Evolutionary conservation across 2,329 filamentous ascomycete genomes (phyloP), one percentile per base, ranked within the genome.

Genomic region (Paecilomyces fulvus): DNA sequence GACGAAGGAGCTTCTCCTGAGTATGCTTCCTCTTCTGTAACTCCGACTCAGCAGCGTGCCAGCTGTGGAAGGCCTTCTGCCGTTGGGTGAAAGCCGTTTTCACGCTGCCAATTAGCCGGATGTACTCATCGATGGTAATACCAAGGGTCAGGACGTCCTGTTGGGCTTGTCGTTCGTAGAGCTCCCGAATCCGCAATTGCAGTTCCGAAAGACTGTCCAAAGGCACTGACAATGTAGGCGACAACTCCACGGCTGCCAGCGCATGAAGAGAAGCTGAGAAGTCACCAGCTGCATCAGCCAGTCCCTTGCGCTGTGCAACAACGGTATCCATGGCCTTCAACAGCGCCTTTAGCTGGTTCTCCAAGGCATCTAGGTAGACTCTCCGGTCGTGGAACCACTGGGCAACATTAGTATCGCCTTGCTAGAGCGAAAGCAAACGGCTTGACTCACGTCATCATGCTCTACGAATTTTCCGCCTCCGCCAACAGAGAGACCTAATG

Each of bases 101-200:
- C 59, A 97, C 89, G 55, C 89, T 95, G 30, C 91, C 90, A 64
- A 99, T 97, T 49, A 99, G 77, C 4, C 94, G 90, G 64, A 99
- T 95, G 74, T 99, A 99, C 75, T 99, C 94, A 62, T 99, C 94
- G 60, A 99, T 92, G 49, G 95, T 95, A 67, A 97, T 97, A 37
- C 94, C 94, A 61, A 99, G 85, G 0, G 94, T 99, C 53, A 99
- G 80, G 30, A 97, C 87, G 69, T 99, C 94, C 72, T 99, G 94
- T 75, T 96, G 91, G 10, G 94, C 94, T 73, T 99, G 94, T 21
- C 94, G 88, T 65, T 96, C 91, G 70, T 99, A 97, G 1, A 99
- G 84, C 67, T 99, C 94, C 58, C 88, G 86, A 63, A 99, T 96
- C 37, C 92, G 92, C 59, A 96, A 81, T 72, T 99, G 94, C 2